Evolutionary conservation across 2,329 filamentous ascomycete genomes (phyloP), one percentile per base, ranked within the genome.

Genomic region (Claviceps sp.): DNA sequence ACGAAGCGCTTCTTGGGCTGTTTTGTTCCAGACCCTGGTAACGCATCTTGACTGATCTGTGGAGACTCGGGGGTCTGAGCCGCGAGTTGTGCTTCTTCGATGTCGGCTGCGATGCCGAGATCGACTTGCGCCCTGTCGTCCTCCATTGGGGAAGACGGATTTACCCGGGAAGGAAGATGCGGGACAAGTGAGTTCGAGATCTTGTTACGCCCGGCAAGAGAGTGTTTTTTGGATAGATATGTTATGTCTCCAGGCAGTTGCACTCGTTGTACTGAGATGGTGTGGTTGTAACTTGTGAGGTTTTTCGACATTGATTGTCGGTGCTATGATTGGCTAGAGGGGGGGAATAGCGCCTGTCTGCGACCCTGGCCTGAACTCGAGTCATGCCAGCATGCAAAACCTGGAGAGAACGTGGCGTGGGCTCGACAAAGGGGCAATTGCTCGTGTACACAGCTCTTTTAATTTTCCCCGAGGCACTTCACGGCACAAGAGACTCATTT

Each of bases 1-100:
- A 98, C 85, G 59, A 98, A 98, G 53, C 91, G 81, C 69, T 91
- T 90, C 73, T 87, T 95, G 22, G 93, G 93, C 61, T 91, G 85
- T 63, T 77, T 87, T 20, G 73, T 59, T 6, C 67, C 54, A 30
- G 42, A 22, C 22, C 38, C 56, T 36, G 59, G 55, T 48, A 53
- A 18, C 8, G 26, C 37, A 16, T 48, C 49, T 3, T 48, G 49
- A 40, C 18, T 41, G 18, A 46, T 34, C 42, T 46, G 49, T 41
- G 53, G 59, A 26, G 50, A 11, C 13, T 48, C 59, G 65, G 70
- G 62, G 14, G 48, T 51, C 36, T 54, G 51, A 43, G 67, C 30
- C 30, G 30, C 63, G 54, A 65, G 57, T 53, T 70, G 67, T 16
- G 66, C 61, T 54, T 71, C 75, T 56, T 83, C 82, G 42, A 85